phyloP scores from a whole-genome alignment of 805 yeast genomes.

The Dipodascopsis uninucleata region DNA sequence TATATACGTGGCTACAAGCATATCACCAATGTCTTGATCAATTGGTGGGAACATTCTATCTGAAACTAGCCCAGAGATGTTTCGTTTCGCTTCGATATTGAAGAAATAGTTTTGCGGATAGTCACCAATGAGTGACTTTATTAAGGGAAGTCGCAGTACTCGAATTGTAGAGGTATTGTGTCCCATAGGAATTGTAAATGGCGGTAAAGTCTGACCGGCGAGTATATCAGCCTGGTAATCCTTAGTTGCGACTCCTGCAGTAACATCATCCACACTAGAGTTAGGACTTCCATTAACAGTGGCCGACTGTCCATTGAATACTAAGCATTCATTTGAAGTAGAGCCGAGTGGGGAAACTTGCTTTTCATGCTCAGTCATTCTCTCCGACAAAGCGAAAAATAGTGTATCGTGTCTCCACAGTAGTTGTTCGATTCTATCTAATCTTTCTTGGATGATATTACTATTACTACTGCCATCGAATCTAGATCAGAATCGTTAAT shows the following conservation, averaged over 20 bases:
- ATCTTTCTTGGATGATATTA: not conserved
- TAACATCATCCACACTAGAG: not conserved
- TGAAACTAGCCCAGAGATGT: not conserved
- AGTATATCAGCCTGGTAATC: not conserved
- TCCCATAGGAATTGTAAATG: conserved; percentile 8
- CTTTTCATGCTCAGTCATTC: not conserved
- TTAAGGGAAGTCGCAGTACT: conserved; percentile 8
- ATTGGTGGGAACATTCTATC: not conserved
- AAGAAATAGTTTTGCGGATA: conserved; percentile 7
- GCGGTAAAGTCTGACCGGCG: conserved; percentile 1
- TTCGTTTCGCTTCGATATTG: conserved; percentile 5
- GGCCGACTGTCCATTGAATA: not conserved
- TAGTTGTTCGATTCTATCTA: conserved; percentile 3
- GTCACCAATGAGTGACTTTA: conserved; percentile 8
- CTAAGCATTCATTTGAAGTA: not conserved
- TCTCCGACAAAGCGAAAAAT: not conserved
- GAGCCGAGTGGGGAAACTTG: not conserved
- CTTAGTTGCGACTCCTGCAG: not conserved
- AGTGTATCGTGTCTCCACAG: not conserved
- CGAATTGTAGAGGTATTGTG: conserved; percentile 9
- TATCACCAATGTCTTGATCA: not conserved
- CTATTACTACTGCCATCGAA: not conserved
- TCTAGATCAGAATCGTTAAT: not conserved
- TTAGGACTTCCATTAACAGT: not conserved
- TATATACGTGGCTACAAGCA: not conserved